phyloP scores from a whole-genome alignment of 2,329 filamentous ascomycete genomes.

The Pyricularia sp. region DNA sequence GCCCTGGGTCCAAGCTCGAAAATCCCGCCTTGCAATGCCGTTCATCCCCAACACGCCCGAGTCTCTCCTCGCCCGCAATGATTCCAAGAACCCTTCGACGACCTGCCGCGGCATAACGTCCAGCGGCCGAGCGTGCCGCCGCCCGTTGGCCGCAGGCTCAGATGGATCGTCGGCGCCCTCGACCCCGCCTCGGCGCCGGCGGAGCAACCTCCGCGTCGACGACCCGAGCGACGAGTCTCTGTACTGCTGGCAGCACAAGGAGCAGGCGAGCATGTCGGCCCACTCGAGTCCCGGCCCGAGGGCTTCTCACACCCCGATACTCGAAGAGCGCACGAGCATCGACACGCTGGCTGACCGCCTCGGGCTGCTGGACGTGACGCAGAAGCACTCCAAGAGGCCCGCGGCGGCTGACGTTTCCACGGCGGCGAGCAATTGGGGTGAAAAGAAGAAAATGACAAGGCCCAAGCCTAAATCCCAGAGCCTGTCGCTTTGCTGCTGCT shows the following conservation, averaged over 20 bases:
- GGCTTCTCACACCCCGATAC: conserved; percentile 37
- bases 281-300: conserved; percentile 35
- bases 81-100: conserved; percentile 73
- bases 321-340: conserved; percentile 64
- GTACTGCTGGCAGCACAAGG: conserved; percentile 94
- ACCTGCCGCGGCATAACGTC: conserved; percentile 86
- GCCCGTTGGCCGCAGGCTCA: conserved; percentile 47
- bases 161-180: conserved; percentile 17
- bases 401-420: conserved; percentile 15
- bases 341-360: conserved; percentile 79
- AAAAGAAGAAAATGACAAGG: conserved; percentile 12
- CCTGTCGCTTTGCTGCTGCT: conserved; percentile 41
- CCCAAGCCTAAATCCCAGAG: conserved; percentile 20
- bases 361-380: conserved; percentile 60
- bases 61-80: conserved; percentile 64
- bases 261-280: conserved; percentile 56
- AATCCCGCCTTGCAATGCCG: conserved; percentile 38
- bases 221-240: conserved; percentile 50
- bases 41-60: conserved; percentile 70
- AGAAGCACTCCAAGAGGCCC: conserved; percentile 22
- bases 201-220: conserved; percentile 25
- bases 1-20: neutral
- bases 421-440: conserved; percentile 7
- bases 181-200: conserved; percentile 12
- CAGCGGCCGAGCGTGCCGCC: conserved; percentile 73